Evolutionary conservation across 495 filamentous ascomycete species (phyloP).

Genomic region (Neurospora sp.): DNA sequence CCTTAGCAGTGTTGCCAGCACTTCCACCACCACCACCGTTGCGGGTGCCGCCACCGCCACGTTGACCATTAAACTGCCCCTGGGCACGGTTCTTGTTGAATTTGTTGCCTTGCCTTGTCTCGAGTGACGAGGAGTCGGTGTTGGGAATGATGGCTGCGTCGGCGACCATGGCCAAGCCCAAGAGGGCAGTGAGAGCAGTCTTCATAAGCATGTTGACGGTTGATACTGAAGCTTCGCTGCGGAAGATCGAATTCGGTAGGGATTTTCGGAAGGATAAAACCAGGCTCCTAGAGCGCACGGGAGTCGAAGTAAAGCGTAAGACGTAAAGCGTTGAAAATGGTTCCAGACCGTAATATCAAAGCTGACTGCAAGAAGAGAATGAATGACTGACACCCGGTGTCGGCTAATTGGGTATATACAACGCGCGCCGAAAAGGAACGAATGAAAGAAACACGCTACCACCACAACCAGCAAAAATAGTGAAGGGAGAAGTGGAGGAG

Average conservation of each 20-base stretch:
- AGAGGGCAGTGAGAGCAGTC: constrained; percentile 31
- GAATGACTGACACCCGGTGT: constrained; percentile 31
- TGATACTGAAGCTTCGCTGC: not conserved
- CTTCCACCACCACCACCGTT: constrained; percentile 11
- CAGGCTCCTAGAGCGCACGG: constrained; percentile 10
- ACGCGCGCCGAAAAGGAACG: constrained; percentile 37
- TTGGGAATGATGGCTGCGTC: constrained; percentile 31
- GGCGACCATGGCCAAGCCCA: constrained; percentile 29
- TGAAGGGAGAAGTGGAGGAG: constrained; percentile 11
- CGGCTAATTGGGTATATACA: constrained; percentile 25
- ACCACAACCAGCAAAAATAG: constrained; percentile 29
- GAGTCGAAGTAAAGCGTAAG: constrained; percentile 12
- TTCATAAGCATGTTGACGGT: constrained; percentile 37
- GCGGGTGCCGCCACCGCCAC: constrained; percentile 2
- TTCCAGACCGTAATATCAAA: constrained; percentile 36
- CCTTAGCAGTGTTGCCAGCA: constrained; percentile 4
- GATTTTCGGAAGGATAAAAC: constrained; percentile 6
- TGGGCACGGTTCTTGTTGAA: constrained; percentile 6
- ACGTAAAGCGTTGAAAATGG: constrained; percentile 22
- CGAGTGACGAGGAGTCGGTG: constrained; percentile 14
- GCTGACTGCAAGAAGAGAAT: constrained; percentile 28
- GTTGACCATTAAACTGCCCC: constrained; percentile 4
- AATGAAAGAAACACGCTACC: constrained; percentile 39
- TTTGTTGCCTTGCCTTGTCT: constrained; percentile 10
- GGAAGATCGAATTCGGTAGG: not conserved